Evolutionary conservation across 2,329 filamentous ascomycete genomes (phyloP), one percentile per base, ranked within the genome.

Genomic region (Cordyceps cateniannulata): DNA sequence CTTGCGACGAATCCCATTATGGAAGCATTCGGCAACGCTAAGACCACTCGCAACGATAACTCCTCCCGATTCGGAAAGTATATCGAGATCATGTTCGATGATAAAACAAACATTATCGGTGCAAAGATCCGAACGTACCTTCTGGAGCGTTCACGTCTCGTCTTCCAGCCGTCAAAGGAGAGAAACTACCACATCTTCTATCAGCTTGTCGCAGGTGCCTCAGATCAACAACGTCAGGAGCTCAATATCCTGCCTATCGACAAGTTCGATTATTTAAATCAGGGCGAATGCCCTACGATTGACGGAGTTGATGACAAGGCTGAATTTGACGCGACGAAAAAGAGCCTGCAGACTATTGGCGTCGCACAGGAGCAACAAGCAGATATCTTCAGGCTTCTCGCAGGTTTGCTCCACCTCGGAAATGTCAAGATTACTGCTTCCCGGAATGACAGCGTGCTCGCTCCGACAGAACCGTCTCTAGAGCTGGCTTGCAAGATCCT

Each of bases 121-220:
- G 95, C 95, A 61, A 96, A 96, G 79, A 99, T 99, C 71, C 85
- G 95, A 68, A 97, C 93, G 60, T 99, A 99, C 71, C 81, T 99
- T 66, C 81, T 99, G 49, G 95, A 99, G 75, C 90, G 95, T 63
- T 98, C 95, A 64, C 88, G 95, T 77, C 81, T 99, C 69, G 95
- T 98, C 20, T 99, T 98, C 76, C 95, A 99, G 73, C 95, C 95
- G 47, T 80, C 97, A 65, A 98, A 96, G 78, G 95, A 99, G 79
- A 85, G 95, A 67, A 99, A 99, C 75, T 99, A 99, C 77, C 95
- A 99, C 76, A 93, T 99, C 69, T 99, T 99, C 78, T 99, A 99
- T 75, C 95, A 99, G 75, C 83, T 99, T 56, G 87, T 97, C 50
- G 92, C 93, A 54, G 95, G 96, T 72, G 90, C 93, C n/a, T 87